Conservation (phyloP, 495 filamentous ascomycete genomes). For the Penicillium herquei region DNA sequence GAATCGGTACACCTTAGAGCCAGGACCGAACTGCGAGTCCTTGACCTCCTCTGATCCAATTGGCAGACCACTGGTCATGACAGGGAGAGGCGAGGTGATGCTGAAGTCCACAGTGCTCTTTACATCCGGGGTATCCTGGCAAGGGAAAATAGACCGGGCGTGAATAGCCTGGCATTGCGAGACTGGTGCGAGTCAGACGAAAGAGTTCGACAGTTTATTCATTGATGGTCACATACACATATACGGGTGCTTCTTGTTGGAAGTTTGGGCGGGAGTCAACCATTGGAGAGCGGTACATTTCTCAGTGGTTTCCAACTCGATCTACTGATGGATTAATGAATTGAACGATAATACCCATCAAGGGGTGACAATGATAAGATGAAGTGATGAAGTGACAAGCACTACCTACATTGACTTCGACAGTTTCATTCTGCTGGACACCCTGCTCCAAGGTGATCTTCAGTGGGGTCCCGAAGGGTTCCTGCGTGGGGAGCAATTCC, state of each 20-base stretch:
- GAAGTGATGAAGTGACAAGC: background rate
- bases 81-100: slow-evolving; percentile 81
- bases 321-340: slow-evolving; percentile 32
- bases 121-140: slow-evolving; percentile 94
- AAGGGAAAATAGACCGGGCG: slow-evolving; percentile 87
- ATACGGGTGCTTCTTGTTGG: slow-evolving; percentile 89
- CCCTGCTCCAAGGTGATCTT: slow-evolving; percentile 66
- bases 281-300: slow-evolving; percentile 91
- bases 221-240: slow-evolving; percentile 61
- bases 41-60: slow-evolving; percentile 45
- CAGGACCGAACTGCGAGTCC: slow-evolving; percentile 23
- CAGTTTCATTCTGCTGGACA: slow-evolving; percentile 56
- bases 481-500: slow-evolving; percentile 63
- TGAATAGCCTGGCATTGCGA: slow-evolving; percentile 98
- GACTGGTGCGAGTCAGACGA: slow-evolving; percentile 43
- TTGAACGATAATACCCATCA: background rate
- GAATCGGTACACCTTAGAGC: slow-evolving; percentile 69
- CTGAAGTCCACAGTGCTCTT: slow-evolving; percentile 88
- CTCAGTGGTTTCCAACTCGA: slow-evolving; percentile 67
- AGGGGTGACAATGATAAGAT: background rate
- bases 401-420: slow-evolving; percentile 58
- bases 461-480: slow-evolving; percentile 78
- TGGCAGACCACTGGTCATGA: slow-evolving; percentile 82
- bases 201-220: background rate
- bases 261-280: slow-evolving; percentile 86